Conservation (phyloP, 83 land plant genomes). For the Thuja plicata region DNA sequence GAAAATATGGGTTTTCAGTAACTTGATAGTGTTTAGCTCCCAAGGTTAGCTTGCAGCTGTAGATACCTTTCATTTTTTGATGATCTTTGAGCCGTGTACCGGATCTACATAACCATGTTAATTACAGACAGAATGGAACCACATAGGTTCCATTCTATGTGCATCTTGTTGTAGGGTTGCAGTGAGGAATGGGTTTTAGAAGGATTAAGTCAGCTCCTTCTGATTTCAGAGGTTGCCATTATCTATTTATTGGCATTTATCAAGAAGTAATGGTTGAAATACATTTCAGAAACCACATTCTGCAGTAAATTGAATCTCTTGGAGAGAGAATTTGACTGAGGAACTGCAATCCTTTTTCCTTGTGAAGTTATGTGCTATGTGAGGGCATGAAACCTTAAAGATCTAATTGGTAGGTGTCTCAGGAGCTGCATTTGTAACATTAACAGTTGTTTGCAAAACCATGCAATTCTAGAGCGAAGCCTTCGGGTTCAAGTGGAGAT, state of each 20-base stretch:
- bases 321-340: not conserved
- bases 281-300: not conserved
- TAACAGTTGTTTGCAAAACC: not conserved
- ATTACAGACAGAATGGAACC: not conserved
- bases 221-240: constrained; percentile 1
- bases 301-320: constrained; percentile 2
- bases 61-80: not conserved
- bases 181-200: not conserved
- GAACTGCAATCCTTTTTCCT: not conserved
- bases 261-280: constrained; percentile 4
- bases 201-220: not conserved
- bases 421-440: not conserved
- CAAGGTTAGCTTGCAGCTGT: constrained; percentile 7
- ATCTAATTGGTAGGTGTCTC: not conserved
- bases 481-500: not conserved
- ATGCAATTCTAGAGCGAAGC: not conserved
- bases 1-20: constrained; percentile 5
- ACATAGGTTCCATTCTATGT: not conserved
- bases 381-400: not conserved
- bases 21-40: not conserved
- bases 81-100: not conserved
- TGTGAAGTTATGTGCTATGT: not conserved
- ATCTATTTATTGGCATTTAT: not conserved
- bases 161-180: constrained; percentile 4
- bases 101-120: too few relatives aligned